Evolutionary conservation across 164 flowering plant genomes (phyloP).

Genomic region (Liriodendron chinense): DNA sequence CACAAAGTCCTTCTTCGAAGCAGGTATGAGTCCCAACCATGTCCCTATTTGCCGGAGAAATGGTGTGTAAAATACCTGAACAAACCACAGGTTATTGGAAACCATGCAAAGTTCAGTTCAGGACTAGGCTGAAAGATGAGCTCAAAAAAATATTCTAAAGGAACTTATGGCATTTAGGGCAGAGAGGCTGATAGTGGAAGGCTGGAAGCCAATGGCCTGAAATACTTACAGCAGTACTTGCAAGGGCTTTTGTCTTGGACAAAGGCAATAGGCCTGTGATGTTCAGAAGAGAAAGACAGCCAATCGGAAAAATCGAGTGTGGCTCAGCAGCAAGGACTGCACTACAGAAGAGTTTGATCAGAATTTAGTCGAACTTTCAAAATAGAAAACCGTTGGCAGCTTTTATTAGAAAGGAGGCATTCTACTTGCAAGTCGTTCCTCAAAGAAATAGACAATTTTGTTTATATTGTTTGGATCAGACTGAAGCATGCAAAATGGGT

Average conservation of each 20-base stretch:
- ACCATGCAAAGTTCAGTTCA: too few relatives aligned
- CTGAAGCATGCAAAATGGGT: too few relatives aligned
- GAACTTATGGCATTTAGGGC: not conserved
- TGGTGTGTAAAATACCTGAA: slow-evolving; percentile 75
- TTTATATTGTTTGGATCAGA: not conserved
- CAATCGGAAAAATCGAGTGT: slow-evolving; percentile 9
- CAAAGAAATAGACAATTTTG: not conserved
- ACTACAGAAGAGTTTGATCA: too few relatives aligned
- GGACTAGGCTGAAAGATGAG: not conserved
- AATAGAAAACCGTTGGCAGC: not conserved
- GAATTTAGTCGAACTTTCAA: too few relatives aligned
- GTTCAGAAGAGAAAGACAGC: slow-evolving; percentile 42
- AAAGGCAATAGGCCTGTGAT: slow-evolving; percentile 64
- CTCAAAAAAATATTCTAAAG: too few relatives aligned
- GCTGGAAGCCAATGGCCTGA: not conserved
- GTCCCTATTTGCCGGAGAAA: slow-evolving; percentile 79
- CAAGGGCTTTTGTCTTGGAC: slow-evolving; percentile 65
- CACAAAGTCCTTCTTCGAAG: slow-evolving; percentile 53
- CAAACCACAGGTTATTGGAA: not conserved
- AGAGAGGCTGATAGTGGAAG: not conserved
- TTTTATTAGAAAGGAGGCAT: not conserved
- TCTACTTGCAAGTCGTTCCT: not conserved
- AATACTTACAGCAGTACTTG: slow-evolving; percentile 62
- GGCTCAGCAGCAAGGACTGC: too few relatives aligned
- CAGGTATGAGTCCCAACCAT: slow-evolving; percentile 69